These are phyloP conservation scores for Claviceps monticola DNA, from an alignment of 2,329 filamentous ascomycete genomes.

Conservation along the genomic window DNA sequence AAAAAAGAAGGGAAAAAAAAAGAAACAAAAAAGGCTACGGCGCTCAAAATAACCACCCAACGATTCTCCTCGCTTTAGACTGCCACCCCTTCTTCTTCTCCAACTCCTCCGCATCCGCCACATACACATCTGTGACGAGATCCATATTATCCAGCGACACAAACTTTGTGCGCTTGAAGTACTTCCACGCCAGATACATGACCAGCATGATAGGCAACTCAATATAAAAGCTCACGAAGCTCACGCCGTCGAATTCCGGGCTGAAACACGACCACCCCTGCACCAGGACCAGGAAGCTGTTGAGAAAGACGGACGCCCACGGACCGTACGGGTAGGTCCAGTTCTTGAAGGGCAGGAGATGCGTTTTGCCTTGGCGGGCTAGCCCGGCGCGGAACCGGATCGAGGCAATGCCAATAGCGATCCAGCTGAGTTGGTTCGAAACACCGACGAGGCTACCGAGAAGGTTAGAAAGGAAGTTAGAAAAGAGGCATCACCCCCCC, in stretches of 20 bases:
- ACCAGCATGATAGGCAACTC: conserved; percentile 47
- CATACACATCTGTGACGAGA: conserved; percentile 44
- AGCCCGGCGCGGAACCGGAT: conserved; percentile 50
- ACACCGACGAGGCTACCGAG: conserved; percentile 44
- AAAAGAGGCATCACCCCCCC: neutral
- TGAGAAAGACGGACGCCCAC: conserved; percentile 40
- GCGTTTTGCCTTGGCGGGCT: conserved; percentile 42
- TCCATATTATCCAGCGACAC: conserved; percentile 46
- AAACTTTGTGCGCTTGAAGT: conserved; percentile 49
- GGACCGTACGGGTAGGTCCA: conserved; percentile 54
- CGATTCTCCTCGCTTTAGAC: conserved; percentile 11
- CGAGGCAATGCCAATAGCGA: conserved; percentile 48
- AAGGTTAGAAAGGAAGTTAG: neutral
- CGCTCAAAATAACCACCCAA: conserved; percentile 21
- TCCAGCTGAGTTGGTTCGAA: conserved; percentile 54
- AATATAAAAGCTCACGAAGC: conserved; percentile 51
- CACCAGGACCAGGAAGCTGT: conserved; percentile 44
- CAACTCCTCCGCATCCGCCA: conserved; percentile 24
- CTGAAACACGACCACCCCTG: conserved; percentile 53
- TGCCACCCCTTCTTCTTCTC: conserved; percentile 33
- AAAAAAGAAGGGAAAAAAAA: too few species aligned
- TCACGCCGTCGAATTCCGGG: conserved; percentile 40
- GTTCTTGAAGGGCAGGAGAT: conserved; percentile 48
- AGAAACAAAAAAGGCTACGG: neutral
- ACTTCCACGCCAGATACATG: conserved; percentile 58